A percentile compares a stretch with the other conserved stretches of the same genome.
Conservation (phyloP, 768 basidiomycete species). For the Chalciporus pseudorubinellus region DNA sequence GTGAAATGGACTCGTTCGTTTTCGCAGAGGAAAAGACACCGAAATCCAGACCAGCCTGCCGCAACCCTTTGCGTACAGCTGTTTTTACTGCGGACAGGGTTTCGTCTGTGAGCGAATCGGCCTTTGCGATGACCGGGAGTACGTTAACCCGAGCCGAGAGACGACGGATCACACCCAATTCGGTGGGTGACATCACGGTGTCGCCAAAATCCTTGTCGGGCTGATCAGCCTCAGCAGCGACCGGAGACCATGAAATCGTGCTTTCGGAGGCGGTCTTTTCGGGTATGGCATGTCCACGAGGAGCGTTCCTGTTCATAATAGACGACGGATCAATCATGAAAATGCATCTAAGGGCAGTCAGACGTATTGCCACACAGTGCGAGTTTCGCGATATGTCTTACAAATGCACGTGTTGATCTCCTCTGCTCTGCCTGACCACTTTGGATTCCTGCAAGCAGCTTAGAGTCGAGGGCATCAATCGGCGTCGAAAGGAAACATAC, state of each 20-base stretch:
- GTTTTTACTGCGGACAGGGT: slow-evolving; percentile 67
- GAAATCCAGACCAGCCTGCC: slow-evolving; percentile 66
- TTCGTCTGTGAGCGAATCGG: slow-evolving; percentile 83
- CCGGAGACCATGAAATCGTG: slow-evolving; percentile 50
- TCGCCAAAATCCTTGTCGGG: slow-evolving; percentile 46
- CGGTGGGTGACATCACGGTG: slow-evolving; percentile 70
- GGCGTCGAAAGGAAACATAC: slow-evolving; percentile 34
- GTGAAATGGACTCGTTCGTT: slow-evolving; percentile 8
- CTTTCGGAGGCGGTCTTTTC: slow-evolving; percentile 63
- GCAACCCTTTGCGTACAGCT: slow-evolving; percentile 67
- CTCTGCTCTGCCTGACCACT: slow-evolving; percentile 82
- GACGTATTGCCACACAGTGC: slow-evolving; percentile 1
- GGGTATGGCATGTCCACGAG: slow-evolving; percentile 49
- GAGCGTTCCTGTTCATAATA: slow-evolving; percentile 54
- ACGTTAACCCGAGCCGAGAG: slow-evolving; percentile 75
- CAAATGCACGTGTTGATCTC: slow-evolving; percentile 89
- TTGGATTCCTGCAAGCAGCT: slow-evolving; percentile 67
- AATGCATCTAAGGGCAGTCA: slow-evolving; percentile 56
- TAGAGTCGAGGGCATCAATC: neutral
- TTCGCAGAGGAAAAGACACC: slow-evolving; percentile 66
- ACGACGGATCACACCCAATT: slow-evolving; percentile 75
- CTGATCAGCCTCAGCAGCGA: slow-evolving; percentile 52
- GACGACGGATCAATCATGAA: slow-evolving; percentile 82
- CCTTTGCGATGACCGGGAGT: slow-evolving; percentile 74
- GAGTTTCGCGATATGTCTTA: slow-evolving; percentile 37